Evolutionary conservation across 441 rosid species (phyloP).

Genomic region (Dalechampia spathulata): DNA sequence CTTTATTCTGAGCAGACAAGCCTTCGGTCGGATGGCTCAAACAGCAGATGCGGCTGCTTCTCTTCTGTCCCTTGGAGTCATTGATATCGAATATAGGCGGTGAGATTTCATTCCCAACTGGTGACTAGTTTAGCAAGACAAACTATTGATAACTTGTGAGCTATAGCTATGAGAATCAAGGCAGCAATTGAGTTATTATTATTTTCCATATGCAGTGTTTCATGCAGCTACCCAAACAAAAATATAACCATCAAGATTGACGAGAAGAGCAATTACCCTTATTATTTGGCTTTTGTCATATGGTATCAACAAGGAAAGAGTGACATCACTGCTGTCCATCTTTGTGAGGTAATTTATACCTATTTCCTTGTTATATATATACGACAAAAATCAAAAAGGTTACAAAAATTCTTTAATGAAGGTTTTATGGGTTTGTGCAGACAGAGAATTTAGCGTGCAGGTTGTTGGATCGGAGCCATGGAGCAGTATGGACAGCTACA

Average conservation of each 20-base stretch:
- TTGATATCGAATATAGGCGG: constrained; percentile 56
- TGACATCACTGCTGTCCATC: constrained; percentile 65
- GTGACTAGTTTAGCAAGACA: no score
- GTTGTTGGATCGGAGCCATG: constrained; percentile 54
- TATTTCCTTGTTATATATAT: no score
- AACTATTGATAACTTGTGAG: no score
- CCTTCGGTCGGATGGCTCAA: constrained; percentile 57
- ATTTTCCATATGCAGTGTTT: constrained; percentile 31
- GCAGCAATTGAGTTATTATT: no score
- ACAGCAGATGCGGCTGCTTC: constrained; percentile 36
- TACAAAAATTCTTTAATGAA: no score
- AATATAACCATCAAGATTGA: constrained; percentile 58
- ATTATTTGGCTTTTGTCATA: constrained; percentile 50
- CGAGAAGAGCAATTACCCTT: constrained; percentile 49
- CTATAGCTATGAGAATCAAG: no score
- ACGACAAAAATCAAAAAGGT: no score
- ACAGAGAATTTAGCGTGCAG: constrained; percentile 46
- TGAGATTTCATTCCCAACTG: no score
- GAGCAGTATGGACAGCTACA: constrained; percentile 58
- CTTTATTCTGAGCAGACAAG: constrained; percentile 48
- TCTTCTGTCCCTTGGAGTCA: constrained; percentile 37
- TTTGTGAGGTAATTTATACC: constrained; percentile 46
- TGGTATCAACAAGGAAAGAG: constrained; percentile 63
- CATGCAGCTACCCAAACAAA: constrained; percentile 54
- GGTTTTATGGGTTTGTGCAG: constrained; percentile 22